Percentiles rank a stretch among this genome's conserved stretches.
These are phyloP conservation scores for Chaetomium cochliodes DNA, from an alignment of 495 filamentous ascomycete species.

Conservation along the genomic window DNA sequence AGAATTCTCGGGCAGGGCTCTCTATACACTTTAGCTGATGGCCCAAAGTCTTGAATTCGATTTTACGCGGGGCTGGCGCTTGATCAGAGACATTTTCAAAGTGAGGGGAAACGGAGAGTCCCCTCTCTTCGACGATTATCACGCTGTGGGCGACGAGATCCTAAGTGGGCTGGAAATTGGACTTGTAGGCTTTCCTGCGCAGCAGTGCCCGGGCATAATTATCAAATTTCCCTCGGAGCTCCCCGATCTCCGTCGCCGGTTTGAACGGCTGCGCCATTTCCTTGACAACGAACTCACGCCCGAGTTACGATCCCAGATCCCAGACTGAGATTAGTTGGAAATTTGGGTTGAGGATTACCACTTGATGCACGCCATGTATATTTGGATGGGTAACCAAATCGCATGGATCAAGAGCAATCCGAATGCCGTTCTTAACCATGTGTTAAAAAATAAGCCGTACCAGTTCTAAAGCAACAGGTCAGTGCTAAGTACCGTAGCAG, in stretches of 20 bases:
- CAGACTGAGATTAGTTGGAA: neutral
- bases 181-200: too few relatives aligned
- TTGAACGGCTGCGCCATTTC: neutral
- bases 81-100: too few relatives aligned
- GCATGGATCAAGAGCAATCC: neutral
- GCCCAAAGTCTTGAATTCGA: neutral
- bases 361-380: neutral
- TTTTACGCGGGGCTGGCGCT: conserved; percentile 5
- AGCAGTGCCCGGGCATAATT: neutral
- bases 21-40: neutral
- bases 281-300: neutral
- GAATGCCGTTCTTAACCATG: neutral
- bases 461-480: neutral
- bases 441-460: neutral
- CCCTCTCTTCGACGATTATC: neutral
- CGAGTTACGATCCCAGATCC: neutral
- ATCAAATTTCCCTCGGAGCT: neutral
- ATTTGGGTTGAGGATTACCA: conserved; percentile 16
- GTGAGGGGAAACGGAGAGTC: too few relatives aligned
- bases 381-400: conserved; percentile 3
- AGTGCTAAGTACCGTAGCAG: too few relatives aligned
- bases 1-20: neutral
- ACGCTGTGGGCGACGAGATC: neutral
- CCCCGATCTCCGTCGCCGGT: conserved; percentile 1
- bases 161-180: neutral